Percentiles rank a stretch among this genome's conserved stretches.
phyloP scores from a whole-genome alignment of 2,329 filamentous ascomycete species.

The Hypoxylon sp. region DNA sequence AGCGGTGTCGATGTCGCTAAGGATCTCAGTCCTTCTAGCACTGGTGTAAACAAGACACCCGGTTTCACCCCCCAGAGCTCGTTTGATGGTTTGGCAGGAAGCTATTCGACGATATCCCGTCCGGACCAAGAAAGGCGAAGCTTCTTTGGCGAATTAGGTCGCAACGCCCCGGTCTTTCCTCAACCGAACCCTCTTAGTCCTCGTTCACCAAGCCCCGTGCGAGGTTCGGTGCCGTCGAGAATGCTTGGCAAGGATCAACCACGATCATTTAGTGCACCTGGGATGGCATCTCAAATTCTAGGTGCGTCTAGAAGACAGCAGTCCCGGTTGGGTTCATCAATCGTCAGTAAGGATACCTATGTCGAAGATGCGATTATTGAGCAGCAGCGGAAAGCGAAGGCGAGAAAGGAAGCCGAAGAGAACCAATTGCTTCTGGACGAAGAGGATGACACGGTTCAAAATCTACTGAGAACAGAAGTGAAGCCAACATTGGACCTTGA shows the following conservation, averaged over 20 bases:
- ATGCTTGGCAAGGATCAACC: slow-evolving; percentile 65
- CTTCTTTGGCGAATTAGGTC: slow-evolving; percentile 70
- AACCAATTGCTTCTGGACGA: slow-evolving; percentile 73
- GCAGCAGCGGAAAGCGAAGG: slow-evolving; percentile 67
- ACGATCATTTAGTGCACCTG: slow-evolving; percentile 73
- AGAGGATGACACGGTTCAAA: slow-evolving; percentile 78
- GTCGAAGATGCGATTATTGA: slow-evolving; percentile 64
- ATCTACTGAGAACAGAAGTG: slow-evolving; percentile 72
- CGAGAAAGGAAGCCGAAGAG: slow-evolving; percentile 71
- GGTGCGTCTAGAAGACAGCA: slow-evolving; percentile 58
- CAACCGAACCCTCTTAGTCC: slow-evolving; percentile 71
- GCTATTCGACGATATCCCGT: slow-evolving; percentile 64
- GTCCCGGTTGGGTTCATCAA: slow-evolving; percentile 58
- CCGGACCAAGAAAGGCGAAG: slow-evolving; percentile 62
- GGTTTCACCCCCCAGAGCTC: slow-evolving; percentile 72
- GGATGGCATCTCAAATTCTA: slow-evolving; percentile 70
- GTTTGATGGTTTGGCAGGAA: slow-evolving; percentile 65
- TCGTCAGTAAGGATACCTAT: slow-evolving; percentile 58
- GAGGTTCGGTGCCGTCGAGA: slow-evolving; percentile 69
- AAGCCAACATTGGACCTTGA: slow-evolving; percentile 74
- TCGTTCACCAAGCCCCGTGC: slow-evolving; percentile 80
- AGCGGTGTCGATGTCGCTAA: slow-evolving; percentile 77
- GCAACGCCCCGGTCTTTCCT: slow-evolving; percentile 68
- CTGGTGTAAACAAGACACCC: slow-evolving; percentile 62
- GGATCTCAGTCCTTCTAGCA: slow-evolving; percentile 70